Evolutionary conservation across 1,284 basidiomycete species (phyloP), one percentile per base, ranked within the genome.

Genomic region (Calocybe gambosa): DNA sequence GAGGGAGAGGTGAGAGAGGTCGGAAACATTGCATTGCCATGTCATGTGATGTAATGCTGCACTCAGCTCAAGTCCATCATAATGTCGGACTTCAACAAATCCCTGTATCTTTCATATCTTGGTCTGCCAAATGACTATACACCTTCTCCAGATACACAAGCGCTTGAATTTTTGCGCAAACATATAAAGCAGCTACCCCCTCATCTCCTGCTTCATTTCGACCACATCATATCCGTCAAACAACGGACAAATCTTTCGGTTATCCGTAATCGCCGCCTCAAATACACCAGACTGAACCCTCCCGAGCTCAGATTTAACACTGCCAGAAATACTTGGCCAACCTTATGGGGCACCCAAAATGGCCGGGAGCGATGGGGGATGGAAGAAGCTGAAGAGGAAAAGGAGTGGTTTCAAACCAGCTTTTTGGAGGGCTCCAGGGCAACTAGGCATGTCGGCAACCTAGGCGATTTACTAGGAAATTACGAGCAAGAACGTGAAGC

Each of bases 401-500:
- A 69, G 51, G 65, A 67, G 26, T 90, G 87, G 87, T 85, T 67
- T 1, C 68, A 79, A 42, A 69, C 62, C 15, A 67, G 71, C 16
- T 89, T 90, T 58, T 56, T 89, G 50, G 67, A 68, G 29, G 83
- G 85, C 21, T 23, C 21, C 7, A 23, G 7, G 1, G 56, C 58
- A 7, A 69, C 65, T 35, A 77, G 78, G 46, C 76, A 82, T 52
- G 74, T 89, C 13, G 84, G 83, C 31, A 86, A 85, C 53, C 64
- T 89, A 5, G 86, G 79, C 0, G 60, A 62, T 10, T 66, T 90
- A 9, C 63, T 90, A 5, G 78, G 74, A 1, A 77, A 72, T 5
- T 88, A 85, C 54, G 86, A 87, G 54, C 85, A 85, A 55, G 86
- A 88, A 59, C 71, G 87, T 50, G 79, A 79, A 58, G 77, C 74